Conservation (phyloP, 139 green algal species). For the Trebouxia sp. region DNA sequence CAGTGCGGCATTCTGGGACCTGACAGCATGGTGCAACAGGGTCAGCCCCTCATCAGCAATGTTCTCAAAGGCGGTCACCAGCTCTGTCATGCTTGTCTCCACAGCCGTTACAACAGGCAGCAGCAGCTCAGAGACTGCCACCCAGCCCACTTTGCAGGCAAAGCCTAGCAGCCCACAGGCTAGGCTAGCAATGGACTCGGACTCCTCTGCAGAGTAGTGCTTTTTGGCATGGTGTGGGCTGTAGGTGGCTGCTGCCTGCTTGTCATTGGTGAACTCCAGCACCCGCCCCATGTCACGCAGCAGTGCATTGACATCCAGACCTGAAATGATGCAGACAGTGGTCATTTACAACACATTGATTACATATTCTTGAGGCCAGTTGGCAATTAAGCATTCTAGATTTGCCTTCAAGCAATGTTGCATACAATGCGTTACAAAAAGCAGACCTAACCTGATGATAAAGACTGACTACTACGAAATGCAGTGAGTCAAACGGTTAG, state of each 20-base stretch:
- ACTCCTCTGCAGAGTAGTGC: not conserved
- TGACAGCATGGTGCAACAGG: slow-evolving; percentile 51
- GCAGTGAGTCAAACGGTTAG: too few relatives aligned
- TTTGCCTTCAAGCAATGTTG: not conserved
- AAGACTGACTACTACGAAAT: too few relatives aligned
- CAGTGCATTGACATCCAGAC: slow-evolving; percentile 28
- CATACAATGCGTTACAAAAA: too few relatives aligned
- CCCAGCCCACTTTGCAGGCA: slow-evolving; percentile 36
- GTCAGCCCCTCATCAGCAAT: slow-evolving; percentile 33
- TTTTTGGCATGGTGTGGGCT: not conserved
- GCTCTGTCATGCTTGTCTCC: not conserved
- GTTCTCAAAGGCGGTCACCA: slow-evolving; percentile 28
- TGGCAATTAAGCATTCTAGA: not conserved
- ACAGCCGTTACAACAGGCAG: slow-evolving; percentile 30
- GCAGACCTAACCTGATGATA: too few relatives aligned
- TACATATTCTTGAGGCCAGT: not conserved
- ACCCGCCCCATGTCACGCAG: slow-evolving; percentile 48
- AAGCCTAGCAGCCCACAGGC: slow-evolving; percentile 37
- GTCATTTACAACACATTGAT: not conserved
- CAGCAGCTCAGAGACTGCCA: slow-evolving; percentile 29
- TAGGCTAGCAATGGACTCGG: slow-evolving; percentile 14
- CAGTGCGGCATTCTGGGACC: slow-evolving; percentile 37
- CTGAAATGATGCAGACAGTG: not conserved
- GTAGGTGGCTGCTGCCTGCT: not conserved
- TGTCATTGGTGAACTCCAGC: slow-evolving; percentile 31